Base-by-base conservation (phyloP, 169 alveolate genomes). In the Plasmodium relictum region DNA sequence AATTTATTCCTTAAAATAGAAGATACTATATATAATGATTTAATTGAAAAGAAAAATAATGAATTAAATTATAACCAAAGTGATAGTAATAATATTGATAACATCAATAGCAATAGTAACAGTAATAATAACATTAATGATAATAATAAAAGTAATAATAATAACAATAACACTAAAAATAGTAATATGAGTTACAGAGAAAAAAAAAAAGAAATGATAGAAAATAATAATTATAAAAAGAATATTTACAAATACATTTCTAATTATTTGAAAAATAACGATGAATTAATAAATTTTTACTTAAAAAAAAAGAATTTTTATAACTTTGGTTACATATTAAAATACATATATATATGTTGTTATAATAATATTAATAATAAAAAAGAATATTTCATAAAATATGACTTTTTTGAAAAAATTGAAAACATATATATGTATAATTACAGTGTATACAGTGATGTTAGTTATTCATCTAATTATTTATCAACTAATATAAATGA, bases 401-500 rank as follows among this genome's bases (percentile, higher is more conserved):
- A 18, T 56, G 91, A 83, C 39, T 22, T 26, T 1, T 37, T 45
- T 45, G 62, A 61, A 20, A n/a, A 83, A 10, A 44, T 3, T 6
- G 85, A 83, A 41, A 26, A 14, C 1, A 42, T 16, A 18, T 44
- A 50, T 50, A 52, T 41, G 12, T 78, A 58, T 37, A 69, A 78
- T n/a, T 78, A 78, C 16, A 14, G 54, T 16, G 50, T 39, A 8
- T 72, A 68, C 44, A 83, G 91, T 58, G 85, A 70, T 69, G 69
- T 69, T 7, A 83, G 6, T 12, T 50, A 56, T 42, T 65, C 39
- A n/a, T 16, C 18, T n/a, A 62, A 44, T 61, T 74, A 74, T 44
- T 22, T 74, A 18, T 58, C 74, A 14, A 16, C 50, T 10, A 63
- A 37, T 22, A 42, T 41, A 5, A 58, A 50, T 22, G 22, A 41